Evolutionary conservation across 768 basidiomycete genomes (phyloP).

Genomic region (Gymnopilus dilepis): DNA sequence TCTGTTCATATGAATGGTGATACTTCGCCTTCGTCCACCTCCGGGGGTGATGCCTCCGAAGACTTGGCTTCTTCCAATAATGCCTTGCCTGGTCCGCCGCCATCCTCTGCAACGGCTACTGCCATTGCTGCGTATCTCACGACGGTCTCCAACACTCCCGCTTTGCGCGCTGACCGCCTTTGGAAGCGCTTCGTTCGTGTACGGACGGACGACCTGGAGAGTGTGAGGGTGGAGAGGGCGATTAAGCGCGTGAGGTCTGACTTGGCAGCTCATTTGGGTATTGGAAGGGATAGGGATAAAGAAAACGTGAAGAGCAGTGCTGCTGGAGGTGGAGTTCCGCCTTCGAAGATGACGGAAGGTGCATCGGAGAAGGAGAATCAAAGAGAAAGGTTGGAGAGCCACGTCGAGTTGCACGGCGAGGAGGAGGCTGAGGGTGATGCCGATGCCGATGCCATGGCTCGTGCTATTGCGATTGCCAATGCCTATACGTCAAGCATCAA

Average conservation of each 20-base stretch:
- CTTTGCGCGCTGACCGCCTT: conserved; percentile 64
- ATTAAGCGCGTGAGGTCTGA: conserved; percentile 89
- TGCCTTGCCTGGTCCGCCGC: conserved; percentile 25
- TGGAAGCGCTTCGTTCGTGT: conserved; percentile 91
- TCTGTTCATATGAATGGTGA: conserved; percentile 34
- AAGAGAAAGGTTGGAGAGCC: conserved; percentile 20
- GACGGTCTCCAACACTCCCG: conserved; percentile 68
- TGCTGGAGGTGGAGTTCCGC: background rate
- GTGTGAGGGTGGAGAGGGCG: conserved; percentile 83
- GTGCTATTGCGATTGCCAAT: conserved; percentile 12
- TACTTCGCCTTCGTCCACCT: conserved; percentile 17
- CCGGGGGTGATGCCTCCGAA: conserved; percentile 11
- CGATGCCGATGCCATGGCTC: background rate
- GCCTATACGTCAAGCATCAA: conserved; percentile 19
- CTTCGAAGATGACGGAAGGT: background rate
- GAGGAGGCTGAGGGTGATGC: conserved; percentile 15
- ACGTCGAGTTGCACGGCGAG: conserved; percentile 18
- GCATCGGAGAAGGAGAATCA: conserved; percentile 17
- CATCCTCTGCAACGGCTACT: conserved; percentile 51
- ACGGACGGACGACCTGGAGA: conserved; percentile 87
- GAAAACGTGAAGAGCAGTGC: conserved; percentile 31
- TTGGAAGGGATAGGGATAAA: conserved; percentile 37
- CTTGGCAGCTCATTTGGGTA: conserved; percentile 70
- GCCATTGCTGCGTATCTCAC: conserved; percentile 83
- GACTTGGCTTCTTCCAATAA: too few relatives aligned